phyloP scores from a whole-genome alignment of 2,329 filamentous ascomycete species.

The Cercospora brassicicola region DNA sequence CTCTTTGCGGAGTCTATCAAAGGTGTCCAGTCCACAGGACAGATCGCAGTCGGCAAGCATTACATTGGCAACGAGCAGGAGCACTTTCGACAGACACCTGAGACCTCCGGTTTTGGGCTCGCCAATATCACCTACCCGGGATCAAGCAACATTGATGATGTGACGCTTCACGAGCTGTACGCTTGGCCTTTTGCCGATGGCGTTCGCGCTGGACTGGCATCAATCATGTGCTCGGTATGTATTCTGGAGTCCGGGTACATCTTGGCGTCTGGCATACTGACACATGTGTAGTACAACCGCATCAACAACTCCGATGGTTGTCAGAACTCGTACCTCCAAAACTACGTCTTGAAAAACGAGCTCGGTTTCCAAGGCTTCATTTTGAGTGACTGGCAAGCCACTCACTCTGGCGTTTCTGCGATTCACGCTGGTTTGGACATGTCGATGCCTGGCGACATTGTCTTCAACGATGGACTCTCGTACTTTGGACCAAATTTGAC shows the following conservation, averaged over 20 bases:
- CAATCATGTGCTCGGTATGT: constrained; percentile 60
- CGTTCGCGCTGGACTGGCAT: constrained; percentile 50
- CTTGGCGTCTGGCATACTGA: no score
- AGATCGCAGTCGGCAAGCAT: constrained; percentile 82
- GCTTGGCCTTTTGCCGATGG: constrained; percentile 52
- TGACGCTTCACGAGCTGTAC: constrained; percentile 52
- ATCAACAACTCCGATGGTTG: constrained; percentile 58
- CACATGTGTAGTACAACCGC: constrained; percentile 52
- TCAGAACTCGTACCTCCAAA: constrained; percentile 66
- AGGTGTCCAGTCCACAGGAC: constrained; percentile 77
- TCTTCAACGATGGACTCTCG: constrained; percentile 28
- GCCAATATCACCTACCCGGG: constrained; percentile 35
- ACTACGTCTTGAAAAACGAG: constrained; percentile 67
- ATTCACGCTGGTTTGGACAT: constrained; percentile 38
- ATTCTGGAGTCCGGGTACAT: no score
- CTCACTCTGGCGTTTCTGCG: constrained; percentile 33
- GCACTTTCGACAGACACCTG: constrained; percentile 61
- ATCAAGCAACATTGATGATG: constrained; percentile 63
- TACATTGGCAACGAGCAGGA: constrained; percentile 74
- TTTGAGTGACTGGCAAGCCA: constrained; percentile 53
- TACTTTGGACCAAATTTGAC: constrained; percentile 53
- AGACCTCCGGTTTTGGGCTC: constrained; percentile 58
- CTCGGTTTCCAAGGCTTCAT: constrained; percentile 41
- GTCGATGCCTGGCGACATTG: constrained; percentile 33
- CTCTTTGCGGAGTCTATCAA: constrained; percentile 59